Evolutionary conservation across 1,284 basidiomycete genomes (phyloP).

Genomic region (Irpex rosettiformis): DNA sequence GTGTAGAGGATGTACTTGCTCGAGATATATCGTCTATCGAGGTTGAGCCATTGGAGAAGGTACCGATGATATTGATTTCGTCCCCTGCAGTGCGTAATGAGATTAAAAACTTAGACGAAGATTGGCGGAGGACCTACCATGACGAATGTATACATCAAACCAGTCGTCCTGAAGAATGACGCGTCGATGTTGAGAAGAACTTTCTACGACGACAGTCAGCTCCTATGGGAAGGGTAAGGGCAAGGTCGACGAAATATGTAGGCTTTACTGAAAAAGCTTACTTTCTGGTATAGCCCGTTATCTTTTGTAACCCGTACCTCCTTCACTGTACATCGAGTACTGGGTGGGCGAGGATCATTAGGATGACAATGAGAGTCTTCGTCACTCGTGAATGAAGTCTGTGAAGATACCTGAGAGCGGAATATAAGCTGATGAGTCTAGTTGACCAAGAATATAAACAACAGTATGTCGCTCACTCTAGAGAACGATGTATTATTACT

Average conservation of each 20-base stretch:
- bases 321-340: constrained; percentile 50
- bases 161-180: constrained; percentile 68
- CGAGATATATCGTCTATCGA: neutral
- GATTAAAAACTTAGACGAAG: too few relatives aligned
- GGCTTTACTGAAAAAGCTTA: too few relatives aligned
- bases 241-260: too few relatives aligned
- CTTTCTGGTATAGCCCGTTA: neutral
- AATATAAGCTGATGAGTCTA: too few relatives aligned
- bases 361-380: too few relatives aligned
- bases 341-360: neutral
- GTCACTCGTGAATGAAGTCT: neutral
- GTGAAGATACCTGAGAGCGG: too few relatives aligned
- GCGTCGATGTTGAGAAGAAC: constrained; percentile 31
- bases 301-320: constrained; percentile 8
- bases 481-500: neutral
- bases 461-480: too few relatives aligned
- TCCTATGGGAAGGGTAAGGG: constrained; percentile 11
- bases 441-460: too few relatives aligned
- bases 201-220: constrained; percentile 38
- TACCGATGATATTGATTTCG: constrained; percentile 74
- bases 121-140: constrained; percentile 37
- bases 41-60: constrained; percentile 29
- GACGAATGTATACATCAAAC: constrained; percentile 50
- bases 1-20: constrained; percentile 23
- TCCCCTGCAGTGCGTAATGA: constrained; percentile 49